Evolutionary conservation across 2,329 filamentous ascomycete species (phyloP), one percentile per base, ranked within the genome.

Genomic region (Lachnum nothofagi): DNA sequence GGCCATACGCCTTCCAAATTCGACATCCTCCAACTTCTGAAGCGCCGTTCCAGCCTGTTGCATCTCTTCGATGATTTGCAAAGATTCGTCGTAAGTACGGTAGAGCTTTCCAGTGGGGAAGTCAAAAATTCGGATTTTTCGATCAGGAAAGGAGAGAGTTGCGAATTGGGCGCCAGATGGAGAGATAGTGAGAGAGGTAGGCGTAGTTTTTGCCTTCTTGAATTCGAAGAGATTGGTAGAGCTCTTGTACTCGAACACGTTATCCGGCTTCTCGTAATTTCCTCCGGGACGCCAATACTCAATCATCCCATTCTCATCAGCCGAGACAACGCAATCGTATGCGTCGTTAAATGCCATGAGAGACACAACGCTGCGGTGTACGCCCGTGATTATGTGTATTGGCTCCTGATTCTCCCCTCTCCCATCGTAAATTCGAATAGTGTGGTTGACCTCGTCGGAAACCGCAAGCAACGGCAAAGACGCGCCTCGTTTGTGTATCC

Each of bases 141-240:
- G 83, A 67, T 98, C 93, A 0, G 93, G 94, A 59, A 96, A 84
- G 0, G 93, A 98, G 59, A 93, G 84, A 0, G 89, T 86, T 1
- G 86, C 89, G 63, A 98, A 93, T 51, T 90, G 87, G 49, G 86
- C 80, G 4, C 91, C 90, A 0, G 85, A 85, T 0, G 91, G 90
- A 0, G 93, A 96, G 40, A 98, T 79, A 0, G 86, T 88, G 42
- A 98, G 74, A 9, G 87, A 88, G 3, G 83, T 81, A 0, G 91
- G 91, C 0, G 85, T 79, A 0, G 90, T 87, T 67, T 95, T 97
- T 43, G 88, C 80, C 69, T 96, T 97, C 64, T 95, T 97, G 72
- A 98, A 97, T 45, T 95, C 91, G 63, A 97, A 98, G 1, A 98
- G 76, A 62, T 88, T 93, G 2, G 93, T 98, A 1, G 87, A 85